Conservation (phyloP, 495 filamentous ascomycete species). For the Penicillium steckii region DNA sequence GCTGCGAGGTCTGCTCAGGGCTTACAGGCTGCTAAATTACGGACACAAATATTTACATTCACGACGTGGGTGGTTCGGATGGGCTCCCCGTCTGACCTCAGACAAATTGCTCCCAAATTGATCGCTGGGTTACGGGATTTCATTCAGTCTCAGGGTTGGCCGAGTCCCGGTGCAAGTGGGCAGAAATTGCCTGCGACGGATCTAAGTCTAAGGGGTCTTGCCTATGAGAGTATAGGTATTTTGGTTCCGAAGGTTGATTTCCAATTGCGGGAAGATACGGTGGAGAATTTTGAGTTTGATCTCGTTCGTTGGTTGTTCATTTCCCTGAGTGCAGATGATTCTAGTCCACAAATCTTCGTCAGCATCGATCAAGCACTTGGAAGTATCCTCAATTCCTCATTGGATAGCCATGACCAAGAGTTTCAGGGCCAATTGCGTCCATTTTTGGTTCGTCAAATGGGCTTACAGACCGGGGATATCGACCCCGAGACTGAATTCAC, state of each 20-base stretch:
- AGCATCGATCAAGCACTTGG: constrained; percentile 88
- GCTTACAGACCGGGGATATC: constrained; percentile 48
- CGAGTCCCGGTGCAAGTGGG: constrained; percentile 52
- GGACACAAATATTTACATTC: constrained; percentile 82
- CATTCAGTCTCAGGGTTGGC: constrained; percentile 82
- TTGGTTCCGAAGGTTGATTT: constrained; percentile 57
- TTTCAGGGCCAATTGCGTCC: constrained; percentile 50
- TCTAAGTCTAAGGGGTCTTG: constrained; percentile 65
- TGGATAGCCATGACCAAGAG: constrained; percentile 41
- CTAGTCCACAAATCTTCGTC: constrained; percentile 69
- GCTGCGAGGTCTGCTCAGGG: constrained; percentile 52
- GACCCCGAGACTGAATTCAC: constrained; percentile 36
- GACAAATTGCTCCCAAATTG: constrained; percentile 65
- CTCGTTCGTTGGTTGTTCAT: constrained; percentile 77
- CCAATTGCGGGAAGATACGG: constrained; percentile 22
- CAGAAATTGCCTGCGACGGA: constrained; percentile 54
- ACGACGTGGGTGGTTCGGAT: constrained; percentile 84
- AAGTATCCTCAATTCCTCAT: constrained; percentile 64
- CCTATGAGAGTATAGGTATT: constrained; percentile 83
- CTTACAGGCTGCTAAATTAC: constrained; percentile 69
- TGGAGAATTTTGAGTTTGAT: constrained; percentile 52
- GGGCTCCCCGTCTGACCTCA: constrained; percentile 56
- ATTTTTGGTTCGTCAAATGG: constrained; percentile 70
- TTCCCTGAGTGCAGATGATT: constrained; percentile 77
- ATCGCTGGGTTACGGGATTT: constrained; percentile 71